phyloP scores from a whole-genome alignment of 768 basidiomycete genomes.

The Leccinum pellstonianum region DNA sequence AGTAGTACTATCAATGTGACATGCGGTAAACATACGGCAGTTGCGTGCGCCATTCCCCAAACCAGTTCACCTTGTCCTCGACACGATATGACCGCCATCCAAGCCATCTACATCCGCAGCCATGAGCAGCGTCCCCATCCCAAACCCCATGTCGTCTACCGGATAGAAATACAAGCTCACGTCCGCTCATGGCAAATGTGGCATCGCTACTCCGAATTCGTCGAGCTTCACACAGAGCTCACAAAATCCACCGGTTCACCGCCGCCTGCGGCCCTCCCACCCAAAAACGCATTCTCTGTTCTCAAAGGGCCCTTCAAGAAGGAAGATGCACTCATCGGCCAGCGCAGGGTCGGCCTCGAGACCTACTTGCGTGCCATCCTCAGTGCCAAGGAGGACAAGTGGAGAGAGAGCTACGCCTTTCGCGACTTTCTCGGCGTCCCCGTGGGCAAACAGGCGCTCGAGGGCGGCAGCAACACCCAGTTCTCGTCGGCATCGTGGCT shows the following conservation, averaged over 20 bases:
- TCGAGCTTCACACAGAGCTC: constrained; percentile 80
- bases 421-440: constrained; percentile 87
- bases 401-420: constrained; percentile 79
- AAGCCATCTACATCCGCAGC: constrained; percentile 67
- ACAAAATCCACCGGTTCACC: constrained; percentile 73
- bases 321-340: constrained; percentile 67
- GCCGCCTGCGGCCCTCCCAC: constrained; percentile 79
- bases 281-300: constrained; percentile 77
- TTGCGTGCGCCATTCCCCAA: not conserved
- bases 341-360: constrained; percentile 77
- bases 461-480: constrained; percentile 36
- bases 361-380: constrained; percentile 84
- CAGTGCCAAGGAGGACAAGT: constrained; percentile 74
- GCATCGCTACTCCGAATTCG: constrained; percentile 94
- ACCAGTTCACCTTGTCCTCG: constrained; percentile 6
- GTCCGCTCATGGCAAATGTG: constrained; percentile 93
- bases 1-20: not conserved
- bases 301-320: constrained; percentile 49
- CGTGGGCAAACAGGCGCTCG: constrained; percentile 47
- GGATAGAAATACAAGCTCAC: constrained; percentile 81
- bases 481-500: constrained; percentile 86
- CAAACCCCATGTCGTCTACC: constrained; percentile 80
- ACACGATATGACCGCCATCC: constrained; percentile 63
- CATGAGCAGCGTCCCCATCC: constrained; percentile 68
- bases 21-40: constrained; percentile 11